phyloP scores from a whole-genome alignment of 345 rosid genomes.

The Triadica sebifera region DNA sequence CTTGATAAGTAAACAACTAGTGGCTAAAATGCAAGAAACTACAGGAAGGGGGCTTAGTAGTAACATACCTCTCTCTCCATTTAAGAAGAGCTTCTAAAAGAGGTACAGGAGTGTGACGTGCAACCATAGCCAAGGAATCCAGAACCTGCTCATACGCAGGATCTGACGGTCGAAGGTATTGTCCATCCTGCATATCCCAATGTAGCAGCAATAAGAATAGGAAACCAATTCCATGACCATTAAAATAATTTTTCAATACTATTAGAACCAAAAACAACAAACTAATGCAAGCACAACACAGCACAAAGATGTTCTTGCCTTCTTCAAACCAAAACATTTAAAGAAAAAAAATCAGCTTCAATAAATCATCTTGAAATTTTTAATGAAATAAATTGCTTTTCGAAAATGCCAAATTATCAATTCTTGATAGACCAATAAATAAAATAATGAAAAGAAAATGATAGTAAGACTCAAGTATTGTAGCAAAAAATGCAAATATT shows the following conservation, averaged over 20 bases:
- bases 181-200: slow-evolving; percentile 73
- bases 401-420: neutral
- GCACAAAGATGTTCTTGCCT: neutral
- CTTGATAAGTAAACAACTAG: neutral
- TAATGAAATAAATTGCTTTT: neutral
- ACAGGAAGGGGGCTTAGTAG: neutral
- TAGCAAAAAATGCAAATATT: neutral
- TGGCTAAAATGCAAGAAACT: neutral
- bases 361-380: neutral
- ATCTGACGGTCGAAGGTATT: slow-evolving; percentile 92
- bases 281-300: neutral
- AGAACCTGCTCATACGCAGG: slow-evolving; percentile 98
- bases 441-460: neutral
- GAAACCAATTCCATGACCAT: neutral
- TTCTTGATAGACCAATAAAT: neutral
- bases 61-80: slow-evolving; percentile 86
- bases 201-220: neutral
- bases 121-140: slow-evolving; percentile 97
- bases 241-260: neutral
- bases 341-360: neutral
- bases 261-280: neutral
- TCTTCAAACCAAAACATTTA: neutral
- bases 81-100: slow-evolving; percentile 91
- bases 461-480: neutral
- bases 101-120: slow-evolving; percentile 94